Evolutionary conservation across 768 basidiomycete species (phyloP).

Genomic region (Boletus subparvulus): DNA sequence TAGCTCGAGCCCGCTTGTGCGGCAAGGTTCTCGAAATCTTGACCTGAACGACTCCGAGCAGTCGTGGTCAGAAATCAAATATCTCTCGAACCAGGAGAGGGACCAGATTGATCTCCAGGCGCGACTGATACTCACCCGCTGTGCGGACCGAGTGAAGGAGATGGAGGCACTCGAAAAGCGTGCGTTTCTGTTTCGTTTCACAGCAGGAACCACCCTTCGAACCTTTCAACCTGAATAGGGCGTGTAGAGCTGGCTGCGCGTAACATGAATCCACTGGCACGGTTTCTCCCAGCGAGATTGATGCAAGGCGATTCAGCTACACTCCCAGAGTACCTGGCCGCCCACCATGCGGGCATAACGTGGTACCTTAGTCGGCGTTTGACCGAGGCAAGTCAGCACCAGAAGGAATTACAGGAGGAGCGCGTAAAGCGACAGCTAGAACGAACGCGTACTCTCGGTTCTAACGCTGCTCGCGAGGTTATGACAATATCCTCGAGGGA

Average conservation of each 20-base stretch:
- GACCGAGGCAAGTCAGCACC: conserved; percentile 71
- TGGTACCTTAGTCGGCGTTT: conserved; percentile 87
- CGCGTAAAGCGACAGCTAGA: conserved; percentile 87
- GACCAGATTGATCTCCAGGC: conserved; percentile 96
- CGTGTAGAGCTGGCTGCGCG: conserved; percentile 66
- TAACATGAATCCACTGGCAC: conserved; percentile 61
- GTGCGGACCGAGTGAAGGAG: conserved; percentile 82
- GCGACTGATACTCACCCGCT: conserved; percentile 78
- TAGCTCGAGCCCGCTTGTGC: conserved; percentile 48
- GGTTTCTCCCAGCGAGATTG: conserved; percentile 71
- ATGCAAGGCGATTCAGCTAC: conserved; percentile 52
- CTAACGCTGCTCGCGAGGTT: conserved; percentile 67
- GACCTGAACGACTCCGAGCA: conserved; percentile 53
- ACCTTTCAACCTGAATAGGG: conserved; percentile 40
- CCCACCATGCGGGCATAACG: conserved; percentile 89
- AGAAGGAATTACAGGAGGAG: conserved; percentile 93
- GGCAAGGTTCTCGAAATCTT: conserved; percentile 50
- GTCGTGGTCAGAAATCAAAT: conserved; percentile 62
- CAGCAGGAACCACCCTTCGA: conserved; percentile 16
- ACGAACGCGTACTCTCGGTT: conserved; percentile 78
- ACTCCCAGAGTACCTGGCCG: conserved; percentile 69
- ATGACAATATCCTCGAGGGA: conserved; percentile 42
- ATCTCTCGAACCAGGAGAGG: conserved; percentile 85
- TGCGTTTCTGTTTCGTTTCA: conserved; percentile 41
- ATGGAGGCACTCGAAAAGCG: conserved; percentile 90